Base-by-base conservation (phyloP, 2,329 filamentous ascomycete species). In the Alternaria infectoria region DNA sequence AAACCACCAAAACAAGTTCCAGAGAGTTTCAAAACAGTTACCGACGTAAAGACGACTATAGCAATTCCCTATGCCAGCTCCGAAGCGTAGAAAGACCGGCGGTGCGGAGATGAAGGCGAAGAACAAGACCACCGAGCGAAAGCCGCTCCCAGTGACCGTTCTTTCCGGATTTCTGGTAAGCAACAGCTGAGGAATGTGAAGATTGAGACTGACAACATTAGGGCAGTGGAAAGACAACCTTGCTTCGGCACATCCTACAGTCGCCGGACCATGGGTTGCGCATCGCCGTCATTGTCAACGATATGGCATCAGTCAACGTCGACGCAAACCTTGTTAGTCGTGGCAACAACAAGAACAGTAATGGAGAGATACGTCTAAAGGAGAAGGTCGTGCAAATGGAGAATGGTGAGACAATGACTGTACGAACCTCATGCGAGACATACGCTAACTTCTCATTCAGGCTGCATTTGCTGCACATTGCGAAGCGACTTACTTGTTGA, bases 391-490 rank as follows among this genome's bases (percentile, higher is more conserved):
- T 91, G 15, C 86, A 89, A 10, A 83, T 92, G 58, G 89, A 91
- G 71, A 92, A 62, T 10, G 59, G 36, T 40, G 36, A 40, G 44
- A n/a, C 19, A 47, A 15, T 19, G 17, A 12, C 44, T 4, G n/a
- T 21, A 13, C 21, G 3, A 47, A 23, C 0, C 21, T 0, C 11
- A 19, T 23, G 6, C 11, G 10, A 23, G 19, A 47, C 44, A 4
- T 23, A 47, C 44, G 21, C 44, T 47, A 1, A 47, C 17, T 23
- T 46, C 19, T 2, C 4, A 91, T 65, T 74, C 8, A 40, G 36
- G 90, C 10, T 93, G 91, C 68, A 93, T 93, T 70, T 93, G 90
- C 81, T 93, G 91, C 70, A 93, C 90, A 0, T 82, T 93, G 0
- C 87, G 91, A 4, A 90, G 90, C 1, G 90, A 93, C 59, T 79